Evolutionary conservation across 176 grass and related monocot species (phyloP).

Genomic region (Oryza longistaminata): DNA sequence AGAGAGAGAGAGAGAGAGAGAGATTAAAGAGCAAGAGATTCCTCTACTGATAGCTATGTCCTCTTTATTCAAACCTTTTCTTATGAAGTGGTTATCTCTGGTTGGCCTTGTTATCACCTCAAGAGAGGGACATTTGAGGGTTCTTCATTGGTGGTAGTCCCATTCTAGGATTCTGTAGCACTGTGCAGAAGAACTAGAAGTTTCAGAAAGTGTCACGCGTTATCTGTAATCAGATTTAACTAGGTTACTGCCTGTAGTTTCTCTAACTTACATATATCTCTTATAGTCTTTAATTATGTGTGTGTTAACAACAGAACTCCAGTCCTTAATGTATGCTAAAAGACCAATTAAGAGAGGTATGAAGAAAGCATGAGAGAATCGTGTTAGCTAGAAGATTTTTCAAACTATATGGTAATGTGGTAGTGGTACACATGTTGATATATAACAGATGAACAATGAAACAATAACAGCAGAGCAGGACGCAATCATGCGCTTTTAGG

Average conservation of each 20-base stretch:
- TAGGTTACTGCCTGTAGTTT: neutral
- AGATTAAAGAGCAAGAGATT: conserved; percentile 22
- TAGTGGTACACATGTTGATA: neutral
- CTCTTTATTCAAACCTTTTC: conserved; percentile 13
- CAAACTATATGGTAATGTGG: neutral
- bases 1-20: neutral
- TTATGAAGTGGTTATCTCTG: conserved; percentile 11
- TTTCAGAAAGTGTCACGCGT: neutral
- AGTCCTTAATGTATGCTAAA: neutral
- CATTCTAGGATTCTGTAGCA: neutral
- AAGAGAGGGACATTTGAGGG: conserved; percentile 12
- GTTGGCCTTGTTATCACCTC: conserved; percentile 33
- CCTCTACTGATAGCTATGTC: conserved; percentile 32
- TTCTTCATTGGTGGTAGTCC: conserved; percentile 20
- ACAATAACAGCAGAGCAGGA: neutral
- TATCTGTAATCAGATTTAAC: neutral
- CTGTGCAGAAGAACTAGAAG: neutral
- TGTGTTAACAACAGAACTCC: neutral
- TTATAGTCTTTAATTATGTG: neutral
- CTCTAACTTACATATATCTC: neutral
- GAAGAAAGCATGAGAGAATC: neutral
- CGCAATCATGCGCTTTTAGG: conserved; percentile 2
- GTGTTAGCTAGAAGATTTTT: neutral
- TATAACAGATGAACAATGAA: neutral
- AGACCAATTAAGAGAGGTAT: neutral